phyloP scores from a whole-genome alignment of 2,329 filamentous ascomycete genomes.

The Aspergillus flavus region DNA sequence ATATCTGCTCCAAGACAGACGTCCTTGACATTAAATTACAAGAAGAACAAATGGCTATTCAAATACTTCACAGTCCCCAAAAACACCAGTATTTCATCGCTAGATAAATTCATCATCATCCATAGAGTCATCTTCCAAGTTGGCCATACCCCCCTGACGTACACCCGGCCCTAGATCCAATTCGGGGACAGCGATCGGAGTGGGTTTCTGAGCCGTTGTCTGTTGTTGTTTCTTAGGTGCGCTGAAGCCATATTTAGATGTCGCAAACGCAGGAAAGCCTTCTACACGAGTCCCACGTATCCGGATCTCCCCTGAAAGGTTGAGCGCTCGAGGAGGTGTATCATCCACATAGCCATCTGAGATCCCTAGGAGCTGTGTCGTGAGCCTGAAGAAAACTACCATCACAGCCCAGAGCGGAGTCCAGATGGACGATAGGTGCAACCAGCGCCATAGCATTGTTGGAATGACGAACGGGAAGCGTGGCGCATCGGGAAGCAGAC shows the following conservation, averaged over 20 bases:
- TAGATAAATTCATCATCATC: slow-evolving; percentile 38
- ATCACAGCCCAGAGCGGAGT: slow-evolving; percentile 34
- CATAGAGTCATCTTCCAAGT: slow-evolving; percentile 28
- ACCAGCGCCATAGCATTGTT: slow-evolving; percentile 55
- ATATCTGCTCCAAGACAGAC: neutral
- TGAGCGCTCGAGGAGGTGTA: slow-evolving; percentile 24
- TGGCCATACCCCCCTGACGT: slow-evolving; percentile 15
- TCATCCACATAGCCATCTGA: slow-evolving; percentile 49
- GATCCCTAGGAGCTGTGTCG: slow-evolving; percentile 41
- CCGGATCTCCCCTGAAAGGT: slow-evolving; percentile 33
- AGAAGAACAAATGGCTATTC: neutral
- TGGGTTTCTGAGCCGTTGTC: neutral
- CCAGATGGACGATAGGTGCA: slow-evolving; percentile 36
- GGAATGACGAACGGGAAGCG: slow-evolving; percentile 58
- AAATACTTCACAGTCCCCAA: neutral
- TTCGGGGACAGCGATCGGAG: slow-evolving; percentile 13
- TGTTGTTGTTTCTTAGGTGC: slow-evolving; percentile 2
- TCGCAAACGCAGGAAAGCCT: slow-evolving; percentile 21
- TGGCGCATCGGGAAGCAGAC: slow-evolving; percentile 55
- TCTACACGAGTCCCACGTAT: slow-evolving; percentile 32
- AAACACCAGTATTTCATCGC: slow-evolving; percentile 3
- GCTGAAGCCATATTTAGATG: slow-evolving; percentile 1
- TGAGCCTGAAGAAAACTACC: slow-evolving; percentile 34
- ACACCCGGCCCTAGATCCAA: slow-evolving; percentile 8
- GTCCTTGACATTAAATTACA: neutral